These are phyloP conservation scores for Trichocomaceae sp. DNA, from an alignment of 2,329 filamentous ascomycete species.

Conservation along the genomic window DNA sequence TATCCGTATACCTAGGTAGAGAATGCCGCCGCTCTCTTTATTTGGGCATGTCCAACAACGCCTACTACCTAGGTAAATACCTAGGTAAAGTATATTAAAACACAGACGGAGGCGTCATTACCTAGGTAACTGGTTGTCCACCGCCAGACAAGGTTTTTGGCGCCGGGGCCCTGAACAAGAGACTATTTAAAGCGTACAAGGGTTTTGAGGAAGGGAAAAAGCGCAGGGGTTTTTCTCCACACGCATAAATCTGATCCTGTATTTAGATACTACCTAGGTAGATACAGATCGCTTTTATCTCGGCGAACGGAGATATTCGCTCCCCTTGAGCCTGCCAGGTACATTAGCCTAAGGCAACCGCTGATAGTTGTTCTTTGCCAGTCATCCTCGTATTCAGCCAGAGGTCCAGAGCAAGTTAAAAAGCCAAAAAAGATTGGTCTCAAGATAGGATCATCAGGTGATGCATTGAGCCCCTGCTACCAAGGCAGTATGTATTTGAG, in stretches of 20 bases:
- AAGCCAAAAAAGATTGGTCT: no score
- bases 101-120: slow-evolving; percentile 44
- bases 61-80: slow-evolving; percentile 22
- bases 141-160: slow-evolving; percentile 25
- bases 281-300: background rate
- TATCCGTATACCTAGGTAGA: slow-evolving; percentile 23
- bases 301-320: background rate
- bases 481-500: no score
- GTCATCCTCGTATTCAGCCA: no score
- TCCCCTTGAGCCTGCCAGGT: background rate
- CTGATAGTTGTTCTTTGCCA: background rate
- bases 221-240: background rate
- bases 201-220: background rate
- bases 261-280: background rate
- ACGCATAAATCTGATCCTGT: background rate
- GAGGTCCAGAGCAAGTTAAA: no score
- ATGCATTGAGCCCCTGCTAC: no score
- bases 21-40: slow-evolving; percentile 30
- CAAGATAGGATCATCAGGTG: no score
- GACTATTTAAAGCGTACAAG: background rate
- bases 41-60: slow-evolving; percentile 33
- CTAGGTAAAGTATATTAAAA: slow-evolving; percentile 41
- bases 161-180: background rate
- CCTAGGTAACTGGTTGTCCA: slow-evolving; percentile 49
- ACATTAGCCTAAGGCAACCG: background rate